These are phyloP conservation scores for Lepidium didymum DNA, from an alignment of 345 rosid genomes.

Conservation along the genomic window DNA sequence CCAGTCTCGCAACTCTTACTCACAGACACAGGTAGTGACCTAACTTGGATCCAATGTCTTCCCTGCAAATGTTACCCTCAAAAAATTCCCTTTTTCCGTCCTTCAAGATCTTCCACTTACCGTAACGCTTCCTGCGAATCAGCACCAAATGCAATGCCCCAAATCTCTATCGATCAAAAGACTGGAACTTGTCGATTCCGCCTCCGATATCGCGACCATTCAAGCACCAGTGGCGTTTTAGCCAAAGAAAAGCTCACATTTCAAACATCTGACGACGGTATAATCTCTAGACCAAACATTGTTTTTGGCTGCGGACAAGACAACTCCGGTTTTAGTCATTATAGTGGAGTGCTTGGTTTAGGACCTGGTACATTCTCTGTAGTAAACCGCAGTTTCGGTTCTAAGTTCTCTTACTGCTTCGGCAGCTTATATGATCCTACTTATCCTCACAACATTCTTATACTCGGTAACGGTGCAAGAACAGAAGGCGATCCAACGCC, in stretches of 20 bases:
- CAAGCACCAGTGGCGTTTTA: conserved; percentile 15
- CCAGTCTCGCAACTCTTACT: conserved; percentile 16
- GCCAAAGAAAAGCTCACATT: conserved; percentile 26
- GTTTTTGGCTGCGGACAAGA: conserved; percentile 25
- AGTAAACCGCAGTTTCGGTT: conserved; percentile 13
- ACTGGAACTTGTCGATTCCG: conserved; percentile 18
- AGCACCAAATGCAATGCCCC: conserved; percentile 20
- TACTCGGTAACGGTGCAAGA: conserved; percentile 21
- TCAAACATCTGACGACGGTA: conserved; percentile 23
- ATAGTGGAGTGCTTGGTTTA: conserved; percentile 29
- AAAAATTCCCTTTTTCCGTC: neutral
- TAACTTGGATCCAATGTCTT: conserved; percentile 29
- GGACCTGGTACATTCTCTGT: conserved; percentile 29
- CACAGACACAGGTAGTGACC: conserved; percentile 28
- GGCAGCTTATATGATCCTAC: conserved; percentile 8
- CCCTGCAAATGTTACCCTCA: conserved; percentile 28
- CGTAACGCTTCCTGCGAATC: conserved; percentile 17
- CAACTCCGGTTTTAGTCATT: conserved; percentile 13
- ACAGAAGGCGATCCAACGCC: conserved; percentile 20
- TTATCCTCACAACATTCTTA: conserved; percentile 13
- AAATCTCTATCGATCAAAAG: neutral
- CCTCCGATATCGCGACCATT: conserved; percentile 16
- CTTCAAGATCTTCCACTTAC: conserved; percentile 29
- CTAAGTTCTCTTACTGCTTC: conserved; percentile 26
- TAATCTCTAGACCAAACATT: neutral